phyloP scores from a whole-genome alignment of 768 basidiomycete genomes.

The Serendipita sp. region DNA sequence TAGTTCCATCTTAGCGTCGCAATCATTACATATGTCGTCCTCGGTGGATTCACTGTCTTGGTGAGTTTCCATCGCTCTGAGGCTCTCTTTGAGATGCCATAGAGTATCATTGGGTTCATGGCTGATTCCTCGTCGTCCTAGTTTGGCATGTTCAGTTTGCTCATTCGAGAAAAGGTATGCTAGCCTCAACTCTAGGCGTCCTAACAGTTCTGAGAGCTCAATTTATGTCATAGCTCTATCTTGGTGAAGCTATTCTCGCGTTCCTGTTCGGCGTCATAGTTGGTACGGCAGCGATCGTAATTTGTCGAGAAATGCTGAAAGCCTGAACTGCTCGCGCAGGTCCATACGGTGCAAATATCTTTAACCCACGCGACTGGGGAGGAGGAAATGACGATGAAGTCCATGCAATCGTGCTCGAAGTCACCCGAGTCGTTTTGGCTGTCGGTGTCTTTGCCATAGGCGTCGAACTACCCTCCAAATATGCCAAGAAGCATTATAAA shows the following conservation, averaged over 20 bases:
- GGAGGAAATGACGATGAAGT: constrained; percentile 21
- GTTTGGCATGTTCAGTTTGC: constrained; percentile 92
- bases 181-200: neutral
- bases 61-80: neutral
- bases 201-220: neutral
- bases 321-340: constrained; percentile 23
- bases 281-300: constrained; percentile 18
- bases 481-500: constrained; percentile 86
- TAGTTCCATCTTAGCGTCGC: constrained; percentile 6
- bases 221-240: constrained; percentile 43
- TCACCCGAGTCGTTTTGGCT: constrained; percentile 84
- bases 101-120: neutral
- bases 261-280: constrained; percentile 87
- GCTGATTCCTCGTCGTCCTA: constrained; percentile 16
- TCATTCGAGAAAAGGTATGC: constrained; percentile 69
- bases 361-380: constrained; percentile 70
- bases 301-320: constrained; percentile 29
- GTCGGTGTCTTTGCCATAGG: constrained; percentile 97
- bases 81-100: neutral
- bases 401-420: constrained; percentile 76
- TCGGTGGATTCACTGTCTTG: constrained; percentile 1
- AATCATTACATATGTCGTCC: neutral
- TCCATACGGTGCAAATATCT: constrained; percentile 66
- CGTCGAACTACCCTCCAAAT: constrained; percentile 91
- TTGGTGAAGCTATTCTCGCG: constrained; percentile 94